Evolutionary conservation across 495 filamentous ascomycete genomes (phyloP).

Genomic region (Platismatia glauca): DNA sequence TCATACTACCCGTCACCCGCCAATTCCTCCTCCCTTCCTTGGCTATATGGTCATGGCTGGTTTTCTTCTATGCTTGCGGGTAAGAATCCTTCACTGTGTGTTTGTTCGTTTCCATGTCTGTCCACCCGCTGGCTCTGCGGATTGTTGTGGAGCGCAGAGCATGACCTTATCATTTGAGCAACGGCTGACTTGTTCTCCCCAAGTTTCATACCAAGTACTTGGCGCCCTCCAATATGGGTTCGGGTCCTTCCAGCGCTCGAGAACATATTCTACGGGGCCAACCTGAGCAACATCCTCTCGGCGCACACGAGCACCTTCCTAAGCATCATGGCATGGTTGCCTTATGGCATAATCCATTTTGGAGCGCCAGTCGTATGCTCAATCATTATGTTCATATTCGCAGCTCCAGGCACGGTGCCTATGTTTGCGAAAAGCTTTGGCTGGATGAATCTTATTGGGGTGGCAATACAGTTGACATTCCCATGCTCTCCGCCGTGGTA

Average conservation of each 20-base stretch:
- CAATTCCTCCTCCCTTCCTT: constrained; percentile 88
- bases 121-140: not conserved
- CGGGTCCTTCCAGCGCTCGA: constrained; percentile 90
- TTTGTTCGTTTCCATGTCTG: not conserved
- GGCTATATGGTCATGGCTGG: constrained; percentile 71
- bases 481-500: constrained; percentile 96
- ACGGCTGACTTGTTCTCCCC: constrained; percentile 15
- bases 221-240: constrained; percentile 87
- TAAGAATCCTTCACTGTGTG: constrained; percentile 41
- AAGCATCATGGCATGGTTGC: constrained; percentile 84
- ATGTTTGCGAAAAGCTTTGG: constrained; percentile 81
- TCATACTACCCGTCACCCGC: constrained; percentile 75
- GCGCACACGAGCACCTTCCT: constrained; percentile 73
- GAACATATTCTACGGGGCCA: constrained; percentile 92
- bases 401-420: constrained; percentile 72
- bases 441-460: constrained; percentile 82
- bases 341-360: constrained; percentile 85
- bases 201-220: constrained; percentile 78
- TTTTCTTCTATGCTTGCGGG: constrained; percentile 87
- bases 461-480: constrained; percentile 77
- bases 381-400: constrained; percentile 72
- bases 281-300: constrained; percentile 90
- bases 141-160: not conserved
- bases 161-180: not conserved
- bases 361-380: constrained; percentile 70